Evolutionary conservation across 140 eudicot genomes (phyloP).

Genomic region (Flaveria floridana): DNA sequence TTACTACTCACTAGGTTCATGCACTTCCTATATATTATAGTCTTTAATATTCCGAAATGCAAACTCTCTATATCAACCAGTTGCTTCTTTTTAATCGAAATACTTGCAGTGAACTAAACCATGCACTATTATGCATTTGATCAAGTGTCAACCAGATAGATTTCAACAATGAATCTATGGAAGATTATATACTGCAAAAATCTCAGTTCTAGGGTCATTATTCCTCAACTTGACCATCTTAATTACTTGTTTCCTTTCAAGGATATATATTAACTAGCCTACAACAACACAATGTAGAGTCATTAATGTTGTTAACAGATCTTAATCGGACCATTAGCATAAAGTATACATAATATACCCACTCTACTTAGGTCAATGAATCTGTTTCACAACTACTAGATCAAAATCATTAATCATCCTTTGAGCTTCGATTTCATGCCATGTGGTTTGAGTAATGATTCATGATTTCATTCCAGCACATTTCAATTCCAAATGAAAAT

Average conservation of each 20-base stretch:
- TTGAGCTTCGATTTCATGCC: background rate
- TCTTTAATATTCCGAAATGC: too few species aligned
- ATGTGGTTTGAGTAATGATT: background rate
- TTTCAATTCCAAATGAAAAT: background rate
- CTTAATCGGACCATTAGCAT: background rate
- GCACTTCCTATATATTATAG: background rate
- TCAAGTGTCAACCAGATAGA: too few species aligned
- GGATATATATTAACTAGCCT: too few species aligned
- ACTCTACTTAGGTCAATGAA: background rate
- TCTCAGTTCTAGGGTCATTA: too few species aligned
- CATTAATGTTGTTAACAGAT: background rate
- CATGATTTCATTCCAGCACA: background rate
- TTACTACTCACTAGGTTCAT: background rate
- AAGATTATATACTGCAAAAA: too few species aligned
- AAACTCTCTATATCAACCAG: background rate
- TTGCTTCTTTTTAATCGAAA: background rate
- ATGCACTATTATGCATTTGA: too few species aligned
- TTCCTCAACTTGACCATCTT: too few species aligned
- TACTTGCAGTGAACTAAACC: background rate
- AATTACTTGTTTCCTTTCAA: too few species aligned
- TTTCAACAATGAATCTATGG: too few species aligned
- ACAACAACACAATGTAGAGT: too few species aligned
- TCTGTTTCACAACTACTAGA: too few species aligned
- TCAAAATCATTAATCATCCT: background rate
- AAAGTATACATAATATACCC: background rate